These are phyloP conservation scores for Lyophyllum shimeji DNA, from an alignment of 768 basidiomycete genomes.

Conservation along the genomic window DNA sequence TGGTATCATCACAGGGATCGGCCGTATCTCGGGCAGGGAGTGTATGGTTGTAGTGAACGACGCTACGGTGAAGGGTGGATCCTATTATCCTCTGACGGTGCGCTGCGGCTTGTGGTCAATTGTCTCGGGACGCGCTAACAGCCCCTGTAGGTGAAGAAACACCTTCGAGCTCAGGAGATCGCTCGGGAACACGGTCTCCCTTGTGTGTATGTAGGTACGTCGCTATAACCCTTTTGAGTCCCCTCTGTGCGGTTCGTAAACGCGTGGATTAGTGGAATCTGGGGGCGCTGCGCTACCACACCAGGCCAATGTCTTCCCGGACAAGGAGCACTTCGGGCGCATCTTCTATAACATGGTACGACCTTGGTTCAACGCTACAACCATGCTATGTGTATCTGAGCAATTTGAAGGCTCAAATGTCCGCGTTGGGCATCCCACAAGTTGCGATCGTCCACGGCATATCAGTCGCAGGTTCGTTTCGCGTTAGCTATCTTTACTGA, in stretches of 20 bases:
- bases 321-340: conserved; percentile 92
- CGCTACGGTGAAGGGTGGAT: conserved; percentile 90
- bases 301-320: conserved; percentile 94
- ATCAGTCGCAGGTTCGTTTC: conserved; percentile 71
- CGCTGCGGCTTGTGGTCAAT: conserved; percentile 10
- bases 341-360: conserved; percentile 97
- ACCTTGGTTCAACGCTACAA: background rate
- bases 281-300: conserved; percentile 91
- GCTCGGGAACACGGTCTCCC: conserved; percentile 89
- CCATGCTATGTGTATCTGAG: background rate
- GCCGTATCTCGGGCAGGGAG: conserved; percentile 75
- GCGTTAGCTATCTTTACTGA: background rate
- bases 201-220: conserved; percentile 87
- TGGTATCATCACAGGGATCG: conserved; percentile 87
- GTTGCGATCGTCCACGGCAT: conserved; percentile 94
- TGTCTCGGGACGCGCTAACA: background rate
- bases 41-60: conserved; percentile 94
- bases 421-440: conserved; percentile 87
- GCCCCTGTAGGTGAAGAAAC: conserved; percentile 79
- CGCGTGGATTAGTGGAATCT: conserved; percentile 68
- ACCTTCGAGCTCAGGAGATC: conserved; percentile 91
- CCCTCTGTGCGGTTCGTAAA: background rate
- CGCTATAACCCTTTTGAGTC: background rate
- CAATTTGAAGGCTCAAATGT: conserved; percentile 78
- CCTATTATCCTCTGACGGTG: conserved; percentile 87